A percentile compares a stretch with the other conserved stretches of the same genome.
Conservation (phyloP, 2,329 filamentous ascomycete genomes). For the Metarhizium sp. region DNA sequence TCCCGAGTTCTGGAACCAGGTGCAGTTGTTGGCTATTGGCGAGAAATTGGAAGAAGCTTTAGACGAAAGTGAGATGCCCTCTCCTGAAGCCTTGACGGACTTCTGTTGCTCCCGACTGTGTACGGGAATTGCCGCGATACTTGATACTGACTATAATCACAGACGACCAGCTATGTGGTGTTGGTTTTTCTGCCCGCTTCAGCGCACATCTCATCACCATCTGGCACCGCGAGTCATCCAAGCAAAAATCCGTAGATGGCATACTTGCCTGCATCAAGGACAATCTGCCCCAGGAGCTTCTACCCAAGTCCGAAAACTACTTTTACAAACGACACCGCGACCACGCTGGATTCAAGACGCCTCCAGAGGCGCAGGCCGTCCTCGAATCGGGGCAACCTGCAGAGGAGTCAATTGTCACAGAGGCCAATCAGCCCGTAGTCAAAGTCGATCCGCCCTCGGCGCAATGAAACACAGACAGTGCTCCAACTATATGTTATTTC, state of each 20-base stretch:
- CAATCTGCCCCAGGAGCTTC: constrained; percentile 62
- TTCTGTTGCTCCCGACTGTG: not conserved
- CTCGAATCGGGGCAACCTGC: constrained; percentile 45
- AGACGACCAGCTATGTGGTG: constrained; percentile 84
- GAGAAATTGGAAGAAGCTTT: constrained; percentile 69
- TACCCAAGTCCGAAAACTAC: constrained; percentile 62
- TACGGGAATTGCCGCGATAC: not conserved
- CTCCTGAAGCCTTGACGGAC: not conserved
- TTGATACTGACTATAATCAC: constrained; percentile 3
- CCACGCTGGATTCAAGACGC: constrained; percentile 70
- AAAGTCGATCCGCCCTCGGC: constrained; percentile 15
- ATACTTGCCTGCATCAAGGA: constrained; percentile 65
- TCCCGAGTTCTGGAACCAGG: constrained; percentile 69
- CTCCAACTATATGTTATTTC: not conserved
- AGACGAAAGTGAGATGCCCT: constrained; percentile 48
- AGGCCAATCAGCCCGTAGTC: constrained; percentile 14
- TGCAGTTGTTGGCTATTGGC: constrained; percentile 74
- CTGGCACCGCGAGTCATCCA: constrained; percentile 84
- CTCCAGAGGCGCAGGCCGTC: constrained; percentile 48
- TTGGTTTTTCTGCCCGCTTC: constrained; percentile 80
- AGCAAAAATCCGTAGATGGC: constrained; percentile 67
- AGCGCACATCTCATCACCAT: constrained; percentile 82
- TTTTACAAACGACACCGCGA: constrained; percentile 87
- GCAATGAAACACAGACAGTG: constrained; percentile 9
- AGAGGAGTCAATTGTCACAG: constrained; percentile 20